Conservation (phyloP, 2,329 filamentous ascomycete species). For the Xylaria sp. region DNA sequence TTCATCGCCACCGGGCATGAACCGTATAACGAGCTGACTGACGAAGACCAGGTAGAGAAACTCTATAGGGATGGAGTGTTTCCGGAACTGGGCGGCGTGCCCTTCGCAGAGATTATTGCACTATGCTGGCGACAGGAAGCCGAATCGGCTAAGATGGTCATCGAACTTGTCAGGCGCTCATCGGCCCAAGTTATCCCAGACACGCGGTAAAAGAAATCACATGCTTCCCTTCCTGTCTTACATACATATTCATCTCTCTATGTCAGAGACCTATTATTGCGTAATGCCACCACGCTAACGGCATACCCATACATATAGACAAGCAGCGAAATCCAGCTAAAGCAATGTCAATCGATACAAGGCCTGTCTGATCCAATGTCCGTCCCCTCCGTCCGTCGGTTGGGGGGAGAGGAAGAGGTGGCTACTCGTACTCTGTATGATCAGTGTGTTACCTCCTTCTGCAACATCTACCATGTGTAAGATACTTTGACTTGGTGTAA, state of each 20-base stretch:
- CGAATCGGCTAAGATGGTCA: background rate
- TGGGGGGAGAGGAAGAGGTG: too few species aligned
- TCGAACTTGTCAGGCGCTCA: background rate
- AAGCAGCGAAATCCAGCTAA: background rate
- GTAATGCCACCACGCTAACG: constrained; percentile 1
- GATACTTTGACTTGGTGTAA: too few species aligned
- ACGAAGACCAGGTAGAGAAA: background rate
- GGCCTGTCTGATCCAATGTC: too few species aligned
- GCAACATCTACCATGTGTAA: too few species aligned
- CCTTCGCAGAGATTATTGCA: background rate
- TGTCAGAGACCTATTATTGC: background rate
- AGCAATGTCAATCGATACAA: background rate
- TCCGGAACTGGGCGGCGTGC: background rate
- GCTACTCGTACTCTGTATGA: too few species aligned
- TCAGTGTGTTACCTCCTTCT: too few species aligned
- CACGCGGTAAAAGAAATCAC: background rate
- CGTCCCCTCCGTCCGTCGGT: too few species aligned
- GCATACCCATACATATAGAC: background rate
- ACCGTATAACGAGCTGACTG: background rate
- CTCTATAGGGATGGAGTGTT: background rate
- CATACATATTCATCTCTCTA: too few species aligned
- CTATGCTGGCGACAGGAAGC: background rate
- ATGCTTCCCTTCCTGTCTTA: too few species aligned
- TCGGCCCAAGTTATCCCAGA: background rate
- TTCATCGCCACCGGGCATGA: background rate